Percentiles rank a stretch among this genome's conserved stretches.
phyloP scores from a whole-genome alignment of 345 rosid species.

The Alliaria petiolata region DNA sequence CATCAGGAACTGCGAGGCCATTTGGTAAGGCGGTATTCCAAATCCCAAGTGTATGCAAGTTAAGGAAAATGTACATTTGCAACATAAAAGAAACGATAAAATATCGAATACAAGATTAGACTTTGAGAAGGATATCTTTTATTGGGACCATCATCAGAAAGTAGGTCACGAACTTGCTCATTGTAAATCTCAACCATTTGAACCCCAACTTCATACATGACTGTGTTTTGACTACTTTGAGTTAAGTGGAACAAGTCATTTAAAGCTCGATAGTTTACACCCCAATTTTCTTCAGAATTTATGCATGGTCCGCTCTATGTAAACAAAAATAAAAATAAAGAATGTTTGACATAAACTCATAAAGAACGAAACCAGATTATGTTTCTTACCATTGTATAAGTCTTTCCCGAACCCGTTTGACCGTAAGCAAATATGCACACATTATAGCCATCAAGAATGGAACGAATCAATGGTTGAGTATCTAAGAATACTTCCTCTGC shows the following conservation, averaged over 20 bases:
- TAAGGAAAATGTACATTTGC: slow-evolving; percentile 32
- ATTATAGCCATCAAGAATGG: slow-evolving; percentile 84
- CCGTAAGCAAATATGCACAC: slow-evolving; percentile 94
- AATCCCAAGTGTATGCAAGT: slow-evolving; percentile 94
- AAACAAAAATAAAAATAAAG: neutral
- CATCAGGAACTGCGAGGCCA: slow-evolving; percentile 94
- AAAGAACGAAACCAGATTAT: neutral
- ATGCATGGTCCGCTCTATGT: slow-evolving; percentile 74
- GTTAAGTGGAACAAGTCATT: slow-evolving; percentile 86
- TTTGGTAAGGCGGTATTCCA: slow-evolving; percentile 84
- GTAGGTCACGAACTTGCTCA: slow-evolving; percentile 92
- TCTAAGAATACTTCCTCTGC: slow-evolving; percentile 80
- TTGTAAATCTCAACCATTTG: slow-evolving; percentile 95
- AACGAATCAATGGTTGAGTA: slow-evolving; percentile 75
- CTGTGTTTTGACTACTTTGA: slow-evolving; percentile 54
- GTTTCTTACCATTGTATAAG: slow-evolving; percentile 73
- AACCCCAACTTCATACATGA: slow-evolving; percentile 75
- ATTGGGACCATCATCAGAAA: slow-evolving; percentile 48
- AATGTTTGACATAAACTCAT: neutral
- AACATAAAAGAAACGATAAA: neutral
- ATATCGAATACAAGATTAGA: neutral
- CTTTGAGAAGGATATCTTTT: slow-evolving; percentile 67
- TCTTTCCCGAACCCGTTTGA: slow-evolving; percentile 93
- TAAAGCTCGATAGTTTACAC: slow-evolving; percentile 87
- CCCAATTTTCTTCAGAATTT: slow-evolving; percentile 74